A percentile compares a stretch with the other conserved stretches of the same genome.
These are phyloP conservation scores for Pyricularia sp. DNA, from an alignment of 2,329 filamentous ascomycete genomes.

Conservation along the genomic window DNA sequence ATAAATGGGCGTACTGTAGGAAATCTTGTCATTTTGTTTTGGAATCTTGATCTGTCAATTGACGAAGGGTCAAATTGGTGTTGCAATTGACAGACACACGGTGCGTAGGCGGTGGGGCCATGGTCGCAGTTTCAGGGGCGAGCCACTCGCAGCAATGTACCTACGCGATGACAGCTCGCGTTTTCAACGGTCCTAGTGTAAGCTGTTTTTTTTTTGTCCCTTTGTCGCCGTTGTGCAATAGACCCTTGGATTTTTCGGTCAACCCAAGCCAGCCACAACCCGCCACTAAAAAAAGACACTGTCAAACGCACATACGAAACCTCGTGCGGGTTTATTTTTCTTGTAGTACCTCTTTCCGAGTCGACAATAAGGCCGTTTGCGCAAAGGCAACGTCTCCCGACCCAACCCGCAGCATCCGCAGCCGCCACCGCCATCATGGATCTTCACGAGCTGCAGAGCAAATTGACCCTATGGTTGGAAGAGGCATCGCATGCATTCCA, in stretches of 20 bases:
- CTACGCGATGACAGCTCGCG: not conserved
- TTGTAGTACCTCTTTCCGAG: not conserved
- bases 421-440: constrained; percentile 34
- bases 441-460: constrained; percentile 44
- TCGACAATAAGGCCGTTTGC: not conserved
- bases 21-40: not conserved
- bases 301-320: not conserved
- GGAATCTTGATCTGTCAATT: not conserved
- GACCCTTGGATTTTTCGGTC: not conserved
- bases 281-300: not conserved
- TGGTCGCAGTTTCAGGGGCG: not conserved
- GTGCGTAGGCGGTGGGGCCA: not conserved
- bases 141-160: not conserved
- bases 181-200: not conserved
- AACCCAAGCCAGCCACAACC: not conserved
- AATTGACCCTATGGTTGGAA: constrained; percentile 37
- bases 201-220: not conserved
- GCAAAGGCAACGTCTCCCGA: not conserved
- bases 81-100: not conserved
- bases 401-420: not conserved
- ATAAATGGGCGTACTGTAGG: not conserved
- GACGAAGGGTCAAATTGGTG: not conserved
- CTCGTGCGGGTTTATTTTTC: not conserved
- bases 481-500: constrained; percentile 58
- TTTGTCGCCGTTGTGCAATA: not conserved